Conservation (phyloP, 371 early-diverging fungal genomes). For the Mucor plumbeus region DNA sequence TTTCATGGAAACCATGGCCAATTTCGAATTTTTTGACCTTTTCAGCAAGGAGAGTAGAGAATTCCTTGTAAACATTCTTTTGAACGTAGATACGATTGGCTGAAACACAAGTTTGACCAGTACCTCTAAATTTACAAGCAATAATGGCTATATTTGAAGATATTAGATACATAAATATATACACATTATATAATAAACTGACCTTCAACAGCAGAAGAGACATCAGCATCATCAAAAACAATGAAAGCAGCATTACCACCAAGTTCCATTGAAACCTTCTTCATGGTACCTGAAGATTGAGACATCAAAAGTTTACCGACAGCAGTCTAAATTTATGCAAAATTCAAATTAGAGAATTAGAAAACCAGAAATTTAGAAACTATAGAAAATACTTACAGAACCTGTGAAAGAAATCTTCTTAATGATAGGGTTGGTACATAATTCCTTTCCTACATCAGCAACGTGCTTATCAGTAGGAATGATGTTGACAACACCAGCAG, state of each 20-base stretch:
- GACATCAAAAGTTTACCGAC: slow-evolving; percentile 78
- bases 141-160: slow-evolving; percentile 37
- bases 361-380: not conserved
- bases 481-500: slow-evolving; percentile 86
- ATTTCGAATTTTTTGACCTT: slow-evolving; percentile 66
- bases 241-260: slow-evolving; percentile 93
- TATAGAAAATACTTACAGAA: slow-evolving; percentile 57
- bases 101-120: slow-evolving; percentile 89
- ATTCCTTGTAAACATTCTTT: slow-evolving; percentile 71
- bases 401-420: slow-evolving; percentile 86
- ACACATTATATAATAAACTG: not conserved
- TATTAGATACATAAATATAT: slow-evolving; percentile 8
- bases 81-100: slow-evolving; percentile 91
- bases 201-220: slow-evolving; percentile 63
- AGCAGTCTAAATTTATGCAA: slow-evolving; percentile 41
- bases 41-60: slow-evolving; percentile 59
- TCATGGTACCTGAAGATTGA: slow-evolving; percentile 76
- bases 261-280: slow-evolving; percentile 80
- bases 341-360: not conserved
- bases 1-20: slow-evolving; percentile 76
- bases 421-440: slow-evolving; percentile 69
- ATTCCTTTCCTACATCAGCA: slow-evolving; percentile 69
- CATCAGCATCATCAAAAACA: slow-evolving; percentile 85
- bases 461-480: slow-evolving; percentile 70
- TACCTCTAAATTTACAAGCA: slow-evolving; percentile 82